These are phyloP conservation scores for Alternaria novae-zelandiae DNA, from an alignment of 2,329 filamentous ascomycete species.

Conservation along the genomic window DNA sequence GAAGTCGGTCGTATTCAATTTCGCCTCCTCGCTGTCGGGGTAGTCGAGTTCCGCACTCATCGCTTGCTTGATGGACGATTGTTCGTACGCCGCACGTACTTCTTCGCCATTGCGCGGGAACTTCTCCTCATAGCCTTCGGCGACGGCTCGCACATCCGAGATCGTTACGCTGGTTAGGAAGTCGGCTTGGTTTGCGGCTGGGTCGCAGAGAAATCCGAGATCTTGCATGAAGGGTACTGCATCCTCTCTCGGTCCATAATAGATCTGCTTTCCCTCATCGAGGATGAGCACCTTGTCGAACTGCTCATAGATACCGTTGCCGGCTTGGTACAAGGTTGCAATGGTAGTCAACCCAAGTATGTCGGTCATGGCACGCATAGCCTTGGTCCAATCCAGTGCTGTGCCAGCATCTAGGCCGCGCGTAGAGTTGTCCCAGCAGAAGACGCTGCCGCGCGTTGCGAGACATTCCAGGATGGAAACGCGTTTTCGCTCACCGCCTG, in stretches of 20 bases:
- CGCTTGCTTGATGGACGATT: conserved; percentile 54
- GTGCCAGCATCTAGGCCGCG: conserved; percentile 47
- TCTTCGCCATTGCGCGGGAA: conserved; percentile 52
- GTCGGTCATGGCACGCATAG: conserved; percentile 58
- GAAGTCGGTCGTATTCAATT: conserved; percentile 56
- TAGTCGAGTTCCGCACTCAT: conserved; percentile 66
- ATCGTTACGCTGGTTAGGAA: conserved; percentile 74
- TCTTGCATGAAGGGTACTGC: conserved; percentile 70
- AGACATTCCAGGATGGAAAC: conserved; percentile 72
- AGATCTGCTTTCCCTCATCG: conserved; percentile 78
- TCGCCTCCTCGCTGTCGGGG: conserved; percentile 55
- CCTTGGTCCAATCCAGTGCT: conserved; percentile 62
- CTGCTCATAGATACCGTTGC: conserved; percentile 59
- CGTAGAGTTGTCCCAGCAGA: conserved; percentile 56
- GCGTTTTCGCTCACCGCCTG: conserved; percentile 72
- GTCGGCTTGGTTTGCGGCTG: conserved; percentile 70
- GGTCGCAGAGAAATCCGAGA: conserved; percentile 68
- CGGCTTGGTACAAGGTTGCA: conserved; percentile 64
- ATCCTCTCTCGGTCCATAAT: conserved; percentile 65
- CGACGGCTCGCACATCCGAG: conserved; percentile 48
- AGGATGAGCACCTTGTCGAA: conserved; percentile 78
- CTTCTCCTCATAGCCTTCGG: conserved; percentile 45
- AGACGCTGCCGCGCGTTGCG: conserved; percentile 63
- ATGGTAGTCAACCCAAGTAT: conserved; percentile 57
- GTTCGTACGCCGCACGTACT: conserved; percentile 60